Base-by-base conservation (phyloP, 176 grass and related monocot species). In the Chloris gayana region DNA sequence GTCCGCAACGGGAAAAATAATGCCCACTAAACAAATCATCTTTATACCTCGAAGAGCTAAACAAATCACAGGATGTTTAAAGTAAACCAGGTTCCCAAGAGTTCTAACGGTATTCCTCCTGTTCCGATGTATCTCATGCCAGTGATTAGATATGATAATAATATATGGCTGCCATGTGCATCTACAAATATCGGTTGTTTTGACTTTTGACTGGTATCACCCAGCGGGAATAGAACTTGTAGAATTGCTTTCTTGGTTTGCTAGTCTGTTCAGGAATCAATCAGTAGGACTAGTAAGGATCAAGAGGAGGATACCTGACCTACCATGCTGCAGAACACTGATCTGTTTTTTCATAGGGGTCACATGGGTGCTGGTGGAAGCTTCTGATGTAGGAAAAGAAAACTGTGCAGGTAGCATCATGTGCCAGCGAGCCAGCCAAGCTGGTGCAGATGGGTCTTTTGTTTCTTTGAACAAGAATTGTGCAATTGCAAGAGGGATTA, bases 351-450 rank as follows among this genome's bases (percentile, higher is more conserved):
- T 85, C 71, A 34, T 76, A 85, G 77, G 61, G 78, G 47, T 89
- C 83, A 89, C 82, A 85, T 85, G 87, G 87, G 47, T 26, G 69
- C 24, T 74, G 81, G 75, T 84, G 69, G 84, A 87, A 87, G 72
- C 81, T 89, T 89, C 71, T 81, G 69, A 84, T 72, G 79, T 56
- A 35, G 67, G 78, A 38, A 50, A 57, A 70, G 35, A 75, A 41
- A 82, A 41, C 10, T 37, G 13, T 49, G 56, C 71, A 51, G 50
- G 69, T 62, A 67, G 59, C 60, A 85, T 77, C 83, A 84, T 79
- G 84, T 87, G 91, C 62, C 83, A 84, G 37, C 70, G 76, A 74
- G 84, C 61, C 35, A 78, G 45, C 66, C 80, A 70, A 81, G 77
- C 75, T 87, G 84, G 76, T 84, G 75, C 60, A 80, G 44, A 74